Evolutionary conservation across 2,329 filamentous ascomycete genomes (phyloP).

Genomic region (Colletotrichum melonis): DNA sequence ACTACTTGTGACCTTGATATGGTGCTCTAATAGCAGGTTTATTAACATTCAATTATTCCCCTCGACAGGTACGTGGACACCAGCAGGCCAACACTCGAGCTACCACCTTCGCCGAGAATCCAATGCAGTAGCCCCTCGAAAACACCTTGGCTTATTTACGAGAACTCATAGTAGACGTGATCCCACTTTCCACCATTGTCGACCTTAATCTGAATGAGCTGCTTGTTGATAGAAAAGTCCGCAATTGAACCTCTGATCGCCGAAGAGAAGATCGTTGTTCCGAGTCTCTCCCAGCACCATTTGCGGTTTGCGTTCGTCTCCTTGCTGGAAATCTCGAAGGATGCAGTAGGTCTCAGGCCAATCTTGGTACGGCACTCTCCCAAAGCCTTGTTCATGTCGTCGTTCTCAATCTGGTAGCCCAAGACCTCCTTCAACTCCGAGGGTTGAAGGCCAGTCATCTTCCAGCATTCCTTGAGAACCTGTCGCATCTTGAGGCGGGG

Average conservation of each 20-base stretch:
- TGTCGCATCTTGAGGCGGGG: slow-evolving; percentile 7
- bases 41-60: not conserved
- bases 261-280: not conserved
- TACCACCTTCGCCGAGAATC: not conserved
- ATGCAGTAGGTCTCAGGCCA: rapidly evolving
- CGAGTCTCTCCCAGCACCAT: not conserved
- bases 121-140: not conserved
- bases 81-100: not conserved
- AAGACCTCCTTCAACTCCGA: not conserved
- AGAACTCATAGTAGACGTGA: not conserved
- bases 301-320: not conserved
- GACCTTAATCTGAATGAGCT: not conserved
- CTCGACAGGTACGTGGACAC: rapidly evolving
- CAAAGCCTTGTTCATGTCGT: not conserved
- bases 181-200: not conserved
- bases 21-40: not conserved
- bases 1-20: not conserved
- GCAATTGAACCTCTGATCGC: not conserved
- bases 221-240: slow-evolving; percentile 1
- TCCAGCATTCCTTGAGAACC: slow-evolving; percentile 14
- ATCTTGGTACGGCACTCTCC: not conserved
- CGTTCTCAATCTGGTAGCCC: not conserved
- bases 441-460: not conserved
- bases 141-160: not conserved
- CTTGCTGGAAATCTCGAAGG: not conserved